phyloP scores from a whole-genome alignment of 805 yeast species.

The Cyberlindnera amylophila region DNA sequence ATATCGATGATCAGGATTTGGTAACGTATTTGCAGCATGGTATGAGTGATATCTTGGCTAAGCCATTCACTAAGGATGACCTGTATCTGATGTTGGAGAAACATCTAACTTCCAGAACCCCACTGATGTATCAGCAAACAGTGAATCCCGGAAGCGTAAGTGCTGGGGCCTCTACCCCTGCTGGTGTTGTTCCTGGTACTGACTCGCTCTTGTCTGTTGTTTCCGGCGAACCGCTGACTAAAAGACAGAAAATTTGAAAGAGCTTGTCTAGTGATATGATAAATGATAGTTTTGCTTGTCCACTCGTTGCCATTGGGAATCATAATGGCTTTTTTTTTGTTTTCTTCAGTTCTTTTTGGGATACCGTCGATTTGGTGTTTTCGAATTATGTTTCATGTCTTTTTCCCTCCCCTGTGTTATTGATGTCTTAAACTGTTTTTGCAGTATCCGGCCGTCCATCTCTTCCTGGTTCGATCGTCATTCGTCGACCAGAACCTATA shows the following conservation, averaged over 20 bases:
- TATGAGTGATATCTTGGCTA: slow-evolving; percentile 87
- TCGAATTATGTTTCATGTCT: neutral
- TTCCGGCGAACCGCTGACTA: slow-evolving; percentile 21
- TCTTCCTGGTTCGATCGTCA: too few relatives aligned
- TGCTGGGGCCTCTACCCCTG: neutral
- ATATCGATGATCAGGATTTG: slow-evolving; percentile 76
- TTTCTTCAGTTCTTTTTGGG: neutral
- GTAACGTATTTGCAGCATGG: slow-evolving; percentile 82
- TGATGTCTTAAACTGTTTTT: too few relatives aligned
- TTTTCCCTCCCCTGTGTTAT: neutral
- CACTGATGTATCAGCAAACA: slow-evolving; percentile 26
- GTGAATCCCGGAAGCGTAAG: neutral
- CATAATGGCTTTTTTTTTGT: neutral
- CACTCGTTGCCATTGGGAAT: too few relatives aligned
- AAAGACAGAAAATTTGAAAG: slow-evolving; percentile 27
- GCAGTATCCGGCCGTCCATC: too few relatives aligned
- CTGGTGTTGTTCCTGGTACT: neutral
- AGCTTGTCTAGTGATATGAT: neutral
- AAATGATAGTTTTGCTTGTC: too few relatives aligned
- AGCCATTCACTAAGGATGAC: slow-evolving; percentile 90
- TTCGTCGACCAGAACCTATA: too few relatives aligned
- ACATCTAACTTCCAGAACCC: slow-evolving; percentile 52
- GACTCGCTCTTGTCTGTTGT: neutral
- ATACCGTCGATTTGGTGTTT: too few relatives aligned
- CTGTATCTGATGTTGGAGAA: slow-evolving; percentile 74